A percentile compares a stretch with the other conserved stretches of the same genome.
Evolutionary conservation across 352 stramenopile genomes (phyloP).

Genomic region (Phytophthora megakarya): DNA sequence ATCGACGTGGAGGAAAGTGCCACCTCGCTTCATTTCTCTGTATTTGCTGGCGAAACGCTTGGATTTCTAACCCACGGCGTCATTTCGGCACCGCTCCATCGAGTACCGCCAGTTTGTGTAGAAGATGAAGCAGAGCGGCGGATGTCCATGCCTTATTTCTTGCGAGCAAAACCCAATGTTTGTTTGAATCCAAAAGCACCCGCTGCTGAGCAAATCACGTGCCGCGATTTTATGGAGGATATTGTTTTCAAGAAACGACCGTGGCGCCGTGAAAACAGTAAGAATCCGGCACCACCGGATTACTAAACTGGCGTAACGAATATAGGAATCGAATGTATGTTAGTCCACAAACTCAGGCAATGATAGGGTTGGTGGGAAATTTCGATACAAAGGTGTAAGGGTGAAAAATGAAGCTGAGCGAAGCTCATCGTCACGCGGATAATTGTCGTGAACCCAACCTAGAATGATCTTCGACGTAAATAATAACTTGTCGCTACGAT

Average conservation of each 20-base stretch:
- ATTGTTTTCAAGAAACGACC: constrained; percentile 79
- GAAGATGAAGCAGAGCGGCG: constrained; percentile 57
- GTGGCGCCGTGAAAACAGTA: constrained; percentile 63
- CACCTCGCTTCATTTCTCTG: constrained; percentile 65
- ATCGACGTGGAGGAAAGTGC: constrained; percentile 75
- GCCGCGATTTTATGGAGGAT: constrained; percentile 86
- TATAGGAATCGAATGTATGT: no score
- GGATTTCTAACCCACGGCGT: constrained; percentile 75
- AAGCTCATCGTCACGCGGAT: no score
- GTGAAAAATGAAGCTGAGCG: no score
- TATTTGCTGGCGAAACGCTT: constrained; percentile 83
- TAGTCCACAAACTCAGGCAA: no score
- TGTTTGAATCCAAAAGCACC: constrained; percentile 63
- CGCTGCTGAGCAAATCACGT: constrained; percentile 50
- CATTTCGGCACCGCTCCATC: constrained; percentile 73
- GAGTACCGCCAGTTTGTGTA: constrained; percentile 74
- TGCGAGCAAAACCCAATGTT: constrained; percentile 57
- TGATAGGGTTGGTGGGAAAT: no score
- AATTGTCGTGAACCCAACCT: no score
- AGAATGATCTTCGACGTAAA: no score
- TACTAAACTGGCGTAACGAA: constrained; percentile 50
- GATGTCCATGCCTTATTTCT: constrained; percentile 90
- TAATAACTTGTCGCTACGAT: no score
- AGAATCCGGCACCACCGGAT: constrained; percentile 41
- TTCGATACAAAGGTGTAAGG: no score